Conservation (phyloP, 139 green algal genomes). For the Tetradesmus obliquus region DNA sequence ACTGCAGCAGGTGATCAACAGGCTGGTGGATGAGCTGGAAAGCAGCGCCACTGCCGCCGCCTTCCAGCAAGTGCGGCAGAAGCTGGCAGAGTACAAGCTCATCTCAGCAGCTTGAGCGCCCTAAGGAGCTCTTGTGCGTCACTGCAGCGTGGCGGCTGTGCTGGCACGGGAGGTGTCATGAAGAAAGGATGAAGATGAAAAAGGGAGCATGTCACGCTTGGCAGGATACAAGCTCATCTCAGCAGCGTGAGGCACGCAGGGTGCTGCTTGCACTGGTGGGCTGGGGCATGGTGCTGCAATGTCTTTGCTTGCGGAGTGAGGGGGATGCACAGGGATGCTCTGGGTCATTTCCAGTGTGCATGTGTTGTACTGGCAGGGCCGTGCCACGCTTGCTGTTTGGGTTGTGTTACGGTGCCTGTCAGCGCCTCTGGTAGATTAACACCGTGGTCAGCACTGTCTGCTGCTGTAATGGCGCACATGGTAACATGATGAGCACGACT, state of each 20-base stretch:
- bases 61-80: constrained; percentile 35
- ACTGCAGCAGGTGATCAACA: constrained; percentile 19
- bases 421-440: too few relatives aligned
- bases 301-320: not conserved
- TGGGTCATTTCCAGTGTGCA: not conserved
- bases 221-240: constrained; percentile 7
- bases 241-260: constrained; percentile 21
- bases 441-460: too few relatives aligned
- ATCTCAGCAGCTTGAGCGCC: not conserved
- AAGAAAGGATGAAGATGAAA: too few relatives aligned
- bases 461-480: too few relatives aligned
- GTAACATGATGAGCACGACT: too few relatives aligned
- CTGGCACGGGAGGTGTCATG: too few relatives aligned
- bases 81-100: constrained; percentile 36
- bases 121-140: too few relatives aligned
- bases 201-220: not conserved
- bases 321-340: not conserved
- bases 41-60: constrained; percentile 6
- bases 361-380: too few relatives aligned
- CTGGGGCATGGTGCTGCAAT: not conserved
- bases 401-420: too few relatives aligned
- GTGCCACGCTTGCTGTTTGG: too few relatives aligned
- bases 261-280: constrained; percentile 42
- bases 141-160: too few relatives aligned
- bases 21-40: constrained; percentile 29